phyloP scores from a whole-genome alignment of 441 rosid species.

The Dalechampia spathulata region DNA sequence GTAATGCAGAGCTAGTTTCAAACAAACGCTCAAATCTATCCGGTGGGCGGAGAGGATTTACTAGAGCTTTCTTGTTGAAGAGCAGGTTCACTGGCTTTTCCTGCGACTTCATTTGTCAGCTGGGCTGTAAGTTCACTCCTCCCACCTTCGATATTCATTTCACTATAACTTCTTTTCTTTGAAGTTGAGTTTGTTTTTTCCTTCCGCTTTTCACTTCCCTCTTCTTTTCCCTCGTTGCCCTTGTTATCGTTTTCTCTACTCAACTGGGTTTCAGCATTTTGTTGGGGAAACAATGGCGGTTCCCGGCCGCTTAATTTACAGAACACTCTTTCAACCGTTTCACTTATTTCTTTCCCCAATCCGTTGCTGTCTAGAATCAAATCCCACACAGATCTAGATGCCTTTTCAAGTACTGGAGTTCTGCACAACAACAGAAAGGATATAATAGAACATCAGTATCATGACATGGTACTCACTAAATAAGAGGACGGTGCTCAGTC shows the following conservation, averaged over 20 bases:
- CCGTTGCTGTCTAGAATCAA: conserved; percentile 72
- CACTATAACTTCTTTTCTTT: conserved; percentile 58
- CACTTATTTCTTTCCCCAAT: conserved; percentile 75
- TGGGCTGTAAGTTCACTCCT: conserved; percentile 26
- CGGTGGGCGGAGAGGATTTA: conserved; percentile 8
- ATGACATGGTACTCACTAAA: too few relatives aligned
- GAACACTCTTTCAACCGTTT: conserved; percentile 53
- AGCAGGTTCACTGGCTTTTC: conserved; percentile 29
- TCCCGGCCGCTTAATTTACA: conserved; percentile 73
- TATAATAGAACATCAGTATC: background rate
- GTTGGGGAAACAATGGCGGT: conserved; percentile 50
- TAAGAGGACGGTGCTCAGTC: too few relatives aligned
- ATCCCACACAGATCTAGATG: conserved; percentile 96
- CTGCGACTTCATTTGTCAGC: conserved; percentile 10
- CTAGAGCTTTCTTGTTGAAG: conserved; percentile 19
- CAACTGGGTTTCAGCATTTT: conserved; percentile 25
- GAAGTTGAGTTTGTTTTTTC: conserved; percentile 34
- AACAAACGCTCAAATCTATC: conserved; percentile 1
- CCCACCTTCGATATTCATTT: conserved; percentile 35
- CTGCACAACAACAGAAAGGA: conserved; percentile 24
- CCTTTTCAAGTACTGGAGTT: conserved; percentile 83
- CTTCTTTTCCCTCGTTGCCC: conserved; percentile 29
- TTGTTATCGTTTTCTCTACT: conserved; percentile 23
- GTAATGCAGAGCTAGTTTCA: background rate
- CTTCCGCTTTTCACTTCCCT: conserved; percentile 21